Percentiles rank a stretch among this genome's conserved stretches.
These are phyloP conservation scores for Chytriomyces sp. DNA, from an alignment of 192 early-diverging fungal genomes.

Conservation along the genomic window DNA sequence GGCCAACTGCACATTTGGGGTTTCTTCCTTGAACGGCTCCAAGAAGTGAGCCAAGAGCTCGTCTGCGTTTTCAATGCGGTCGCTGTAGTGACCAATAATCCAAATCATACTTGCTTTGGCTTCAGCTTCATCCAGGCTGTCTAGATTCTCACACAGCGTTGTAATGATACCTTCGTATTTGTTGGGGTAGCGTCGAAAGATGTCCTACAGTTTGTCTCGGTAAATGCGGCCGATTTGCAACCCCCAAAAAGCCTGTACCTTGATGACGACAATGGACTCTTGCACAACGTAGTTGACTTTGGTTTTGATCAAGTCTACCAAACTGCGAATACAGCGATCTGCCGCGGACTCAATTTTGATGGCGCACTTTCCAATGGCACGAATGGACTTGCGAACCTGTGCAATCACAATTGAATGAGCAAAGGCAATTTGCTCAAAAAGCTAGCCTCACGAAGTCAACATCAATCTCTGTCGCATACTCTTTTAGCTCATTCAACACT, in stretches of 20 bases:
- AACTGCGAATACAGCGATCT: slow-evolving; percentile 81
- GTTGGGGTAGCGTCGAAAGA: slow-evolving; percentile 93
- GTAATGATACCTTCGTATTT: slow-evolving; percentile 84
- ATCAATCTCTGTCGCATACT: slow-evolving; percentile 58
- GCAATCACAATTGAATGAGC: slow-evolving; percentile 97
- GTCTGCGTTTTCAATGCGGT: slow-evolving; percentile 80
- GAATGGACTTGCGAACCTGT: slow-evolving; percentile 87
- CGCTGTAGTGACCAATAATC: slow-evolving; percentile 96
- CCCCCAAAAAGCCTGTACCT: slow-evolving; percentile 51
- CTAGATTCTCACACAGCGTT: slow-evolving; percentile 87
- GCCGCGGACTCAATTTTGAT: slow-evolving; percentile 88
- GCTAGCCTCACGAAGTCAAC: neutral
- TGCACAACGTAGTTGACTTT: slow-evolving; percentile 88
- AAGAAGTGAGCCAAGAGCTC: slow-evolving; percentile 77
- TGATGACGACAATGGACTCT: slow-evolving; percentile 86
- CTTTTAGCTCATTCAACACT: slow-evolving; percentile 89
- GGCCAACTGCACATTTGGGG: slow-evolving; percentile 81
- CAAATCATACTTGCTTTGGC: slow-evolving; percentile 90
- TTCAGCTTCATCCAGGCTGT: slow-evolving; percentile 86
- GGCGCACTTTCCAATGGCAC: slow-evolving; percentile 90
- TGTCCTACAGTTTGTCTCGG: slow-evolving; percentile 72
- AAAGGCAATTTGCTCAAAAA: too few relatives aligned
- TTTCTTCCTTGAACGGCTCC: slow-evolving; percentile 88
- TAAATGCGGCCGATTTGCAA: too few relatives aligned
- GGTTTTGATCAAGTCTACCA: slow-evolving; percentile 91